phyloP scores from a whole-genome alignment of 306 rosid genomes.

The Leucaena leucocephala region DNA sequence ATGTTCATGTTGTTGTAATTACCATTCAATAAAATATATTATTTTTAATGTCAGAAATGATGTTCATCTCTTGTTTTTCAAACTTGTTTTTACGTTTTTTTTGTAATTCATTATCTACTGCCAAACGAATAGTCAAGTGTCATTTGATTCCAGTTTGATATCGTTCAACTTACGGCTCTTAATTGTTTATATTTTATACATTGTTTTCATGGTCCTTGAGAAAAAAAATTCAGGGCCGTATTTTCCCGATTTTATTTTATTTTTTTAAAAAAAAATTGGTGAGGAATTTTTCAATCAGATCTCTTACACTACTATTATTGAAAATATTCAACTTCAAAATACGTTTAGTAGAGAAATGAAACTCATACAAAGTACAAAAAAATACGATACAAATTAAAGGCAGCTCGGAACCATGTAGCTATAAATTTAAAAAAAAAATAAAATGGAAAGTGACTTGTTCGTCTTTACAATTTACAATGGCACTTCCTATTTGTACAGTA shows the following conservation, averaged over 20 bases:
- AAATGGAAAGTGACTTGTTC: conserved; percentile 1
- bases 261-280: neutral
- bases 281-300: neutral
- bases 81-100: too few species aligned
- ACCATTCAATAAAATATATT: neutral
- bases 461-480: conserved; percentile 21
- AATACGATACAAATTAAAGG: neutral
- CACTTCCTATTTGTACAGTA: conserved; percentile 45
- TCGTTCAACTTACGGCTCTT: neutral
- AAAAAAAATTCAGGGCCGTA: neutral
- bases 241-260: neutral
- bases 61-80: neutral
- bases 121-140: neutral
- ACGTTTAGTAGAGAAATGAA: conserved; percentile 23
- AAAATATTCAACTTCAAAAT: neutral
- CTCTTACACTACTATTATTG: neutral
- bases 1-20: neutral
- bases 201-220: neutral
- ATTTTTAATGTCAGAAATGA: neutral
- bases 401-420: conserved; percentile 23
- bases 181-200: neutral
- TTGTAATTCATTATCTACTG: neutral
- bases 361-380: conserved; percentile 30
- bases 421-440: neutral
- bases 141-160: neutral